A percentile compares a stretch with the other conserved stretches of the same genome.
Evolutionary conservation across 345 rosid species (phyloP).

Genomic region (Aegle marmelos): DNA sequence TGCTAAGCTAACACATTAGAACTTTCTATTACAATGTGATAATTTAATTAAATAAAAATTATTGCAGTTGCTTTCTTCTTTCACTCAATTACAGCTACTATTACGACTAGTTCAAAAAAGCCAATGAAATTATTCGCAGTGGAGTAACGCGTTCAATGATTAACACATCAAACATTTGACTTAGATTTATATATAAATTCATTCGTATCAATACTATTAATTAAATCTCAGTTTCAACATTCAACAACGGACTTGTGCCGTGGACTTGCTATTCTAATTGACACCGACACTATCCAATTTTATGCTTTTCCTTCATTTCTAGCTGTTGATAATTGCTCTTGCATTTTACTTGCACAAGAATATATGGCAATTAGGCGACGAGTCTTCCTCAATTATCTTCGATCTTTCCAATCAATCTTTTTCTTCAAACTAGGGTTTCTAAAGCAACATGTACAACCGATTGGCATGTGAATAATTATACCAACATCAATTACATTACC

Average conservation of each 20-base stretch:
- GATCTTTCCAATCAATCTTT: not conserved
- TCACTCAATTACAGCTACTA: not conserved
- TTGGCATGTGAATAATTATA: no score
- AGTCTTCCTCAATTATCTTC: not conserved
- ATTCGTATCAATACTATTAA: no score
- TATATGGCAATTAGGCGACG: not conserved
- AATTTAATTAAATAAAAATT: no score
- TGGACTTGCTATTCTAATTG: not conserved
- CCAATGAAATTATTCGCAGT: no score
- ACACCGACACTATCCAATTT: not conserved
- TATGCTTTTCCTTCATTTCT: no score
- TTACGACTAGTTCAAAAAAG: not conserved
- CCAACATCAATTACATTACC: no score
- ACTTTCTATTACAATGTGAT: not conserved
- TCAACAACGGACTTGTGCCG: not conserved
- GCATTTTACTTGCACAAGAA: not conserved
- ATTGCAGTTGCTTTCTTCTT: not conserved
- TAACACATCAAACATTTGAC: not conserved
- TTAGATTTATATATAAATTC: no score
- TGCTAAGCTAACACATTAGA: not conserved
- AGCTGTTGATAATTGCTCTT: not conserved
- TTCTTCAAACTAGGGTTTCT: not conserved
- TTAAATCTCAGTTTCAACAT: not conserved
- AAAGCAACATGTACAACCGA: no score
- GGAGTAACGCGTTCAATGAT: not conserved